Evolutionary conservation across 2,329 filamentous ascomycete genomes (phyloP).

Genomic region (Aureobasidium sp.): DNA sequence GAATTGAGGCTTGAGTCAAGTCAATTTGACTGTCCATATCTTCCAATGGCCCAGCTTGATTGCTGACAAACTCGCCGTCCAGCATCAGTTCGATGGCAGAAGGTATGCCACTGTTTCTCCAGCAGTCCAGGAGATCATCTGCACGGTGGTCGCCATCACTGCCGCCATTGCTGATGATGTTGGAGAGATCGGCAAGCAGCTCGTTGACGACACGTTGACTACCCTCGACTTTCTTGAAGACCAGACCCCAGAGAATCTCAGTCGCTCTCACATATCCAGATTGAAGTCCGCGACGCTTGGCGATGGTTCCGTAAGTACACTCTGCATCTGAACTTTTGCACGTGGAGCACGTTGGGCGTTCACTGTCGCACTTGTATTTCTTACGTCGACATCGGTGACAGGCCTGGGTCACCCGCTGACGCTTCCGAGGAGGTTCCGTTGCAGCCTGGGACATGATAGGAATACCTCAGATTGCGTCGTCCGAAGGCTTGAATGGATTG

Average conservation of each 20-base stretch:
- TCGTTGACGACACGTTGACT: slow-evolving; percentile 28
- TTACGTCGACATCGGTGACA: slow-evolving; percentile 42
- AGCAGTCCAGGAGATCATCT: not conserved
- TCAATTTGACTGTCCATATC: not conserved
- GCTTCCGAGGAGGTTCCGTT: slow-evolving; percentile 26
- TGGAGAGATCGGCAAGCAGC: not conserved
- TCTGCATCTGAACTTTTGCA: slow-evolving; percentile 54
- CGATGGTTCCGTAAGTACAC: slow-evolving; percentile 64
- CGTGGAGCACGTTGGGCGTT: slow-evolving; percentile 56
- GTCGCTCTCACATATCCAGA: slow-evolving; percentile 72
- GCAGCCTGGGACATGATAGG: not conserved
- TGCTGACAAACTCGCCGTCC: not conserved
- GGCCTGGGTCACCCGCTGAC: slow-evolving; percentile 58
- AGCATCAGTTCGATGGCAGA: not conserved
- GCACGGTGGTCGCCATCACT: slow-evolving; percentile 15
- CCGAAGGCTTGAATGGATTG: no score
- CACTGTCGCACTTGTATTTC: slow-evolving; percentile 63
- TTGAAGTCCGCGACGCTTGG: slow-evolving; percentile 69
- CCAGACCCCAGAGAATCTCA: slow-evolving; percentile 58
- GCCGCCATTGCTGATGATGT: slow-evolving; percentile 37
- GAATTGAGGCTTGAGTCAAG: not conserved
- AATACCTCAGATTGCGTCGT: not conserved
- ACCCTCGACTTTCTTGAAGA: slow-evolving; percentile 55
- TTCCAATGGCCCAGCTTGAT: not conserved
- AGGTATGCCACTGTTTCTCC: slow-evolving; percentile 1